A percentile compares a stretch with the other conserved stretches of the same genome.
phyloP scores from a whole-genome alignment of 1,284 basidiomycete species.

The Leccinum subspadiceum region DNA sequence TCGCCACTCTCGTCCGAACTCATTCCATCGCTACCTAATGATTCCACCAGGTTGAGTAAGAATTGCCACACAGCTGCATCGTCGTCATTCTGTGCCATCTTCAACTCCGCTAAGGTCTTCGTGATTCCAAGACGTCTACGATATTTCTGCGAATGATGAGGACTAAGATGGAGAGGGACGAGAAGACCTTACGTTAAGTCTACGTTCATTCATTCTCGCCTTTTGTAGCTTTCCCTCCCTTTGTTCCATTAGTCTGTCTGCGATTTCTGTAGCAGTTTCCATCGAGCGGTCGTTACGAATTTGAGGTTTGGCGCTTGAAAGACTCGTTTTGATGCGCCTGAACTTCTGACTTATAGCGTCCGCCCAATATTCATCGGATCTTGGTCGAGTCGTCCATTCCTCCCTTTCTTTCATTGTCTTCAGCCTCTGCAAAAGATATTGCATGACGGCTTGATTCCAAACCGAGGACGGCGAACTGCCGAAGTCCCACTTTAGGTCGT shows the following conservation, averaged over 20 bases:
- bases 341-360: conserved; percentile 1
- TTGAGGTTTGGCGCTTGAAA: background rate
- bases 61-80: background rate
- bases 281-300: background rate
- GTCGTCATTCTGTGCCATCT: background rate
- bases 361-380: conserved; percentile 4
- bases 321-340: background rate
- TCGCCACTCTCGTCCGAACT: too few relatives aligned
- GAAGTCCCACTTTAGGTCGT: conserved; percentile 5
- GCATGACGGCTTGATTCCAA: background rate
- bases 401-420: background rate
- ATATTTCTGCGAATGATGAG: conserved; percentile 3
- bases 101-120: background rate
- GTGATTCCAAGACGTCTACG: background rate
- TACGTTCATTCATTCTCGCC: background rate
- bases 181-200: background rate
- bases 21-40: too few relatives aligned
- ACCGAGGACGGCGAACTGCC: background rate
- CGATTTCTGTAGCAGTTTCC: background rate
- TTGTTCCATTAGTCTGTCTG: background rate
- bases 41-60: too few relatives aligned
- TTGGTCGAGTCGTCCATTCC: background rate
- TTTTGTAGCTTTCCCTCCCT: background rate
- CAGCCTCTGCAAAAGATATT: background rate
- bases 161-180: background rate